Evolutionary conservation across 345 rosid species (phyloP), one percentile per base, ranked within the genome.

Genomic region (Eucalyptus leucophloia): DNA sequence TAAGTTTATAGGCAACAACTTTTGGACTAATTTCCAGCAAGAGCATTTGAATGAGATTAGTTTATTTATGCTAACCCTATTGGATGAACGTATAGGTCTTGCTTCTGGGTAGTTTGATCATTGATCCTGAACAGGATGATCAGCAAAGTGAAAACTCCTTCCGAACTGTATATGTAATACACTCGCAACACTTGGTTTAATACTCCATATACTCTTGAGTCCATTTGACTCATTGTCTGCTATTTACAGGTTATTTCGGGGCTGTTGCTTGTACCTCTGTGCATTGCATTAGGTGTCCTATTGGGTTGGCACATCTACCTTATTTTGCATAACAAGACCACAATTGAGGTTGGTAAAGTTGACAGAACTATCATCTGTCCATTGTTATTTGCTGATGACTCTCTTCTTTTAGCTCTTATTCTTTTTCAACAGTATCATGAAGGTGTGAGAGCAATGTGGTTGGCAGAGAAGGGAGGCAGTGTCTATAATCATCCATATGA

Each of bases 361-460:
- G 85, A 18, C 53, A 88, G 72, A 65, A 23, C 44, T 88, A 34
- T 65, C 86, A 44, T 49, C 44, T 69, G 85, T 49, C 58, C 40
- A 14, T 89, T 89, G 72, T 72, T 60, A 88, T 47, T 12, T 86
- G 34, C 62, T 44, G 83, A 58, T 69, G 69, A 26, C 87, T 82
- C 24, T 6, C 87, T 42, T 87, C 56, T 51, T 28, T 51, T 85
- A 54, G 67, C 65, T 87, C 47, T 87, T 53, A 87, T 40, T 86
- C 85, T 83, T 86, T 90, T 51, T 92, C 90, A 87, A 86, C 95
- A 97, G 98, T 95, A 96, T 90, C 97, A 97, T 86, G 99, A 97
- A 95, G 99, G 99, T 44, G 98, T 96, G 87, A 95, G 98, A 94
- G 98, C 98, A 86, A 93, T 94, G 97, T 96, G 97, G 98, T 95